phyloP scores from a whole-genome alignment of 169 alveolate species.

The Perkinsus marinus region DNA sequence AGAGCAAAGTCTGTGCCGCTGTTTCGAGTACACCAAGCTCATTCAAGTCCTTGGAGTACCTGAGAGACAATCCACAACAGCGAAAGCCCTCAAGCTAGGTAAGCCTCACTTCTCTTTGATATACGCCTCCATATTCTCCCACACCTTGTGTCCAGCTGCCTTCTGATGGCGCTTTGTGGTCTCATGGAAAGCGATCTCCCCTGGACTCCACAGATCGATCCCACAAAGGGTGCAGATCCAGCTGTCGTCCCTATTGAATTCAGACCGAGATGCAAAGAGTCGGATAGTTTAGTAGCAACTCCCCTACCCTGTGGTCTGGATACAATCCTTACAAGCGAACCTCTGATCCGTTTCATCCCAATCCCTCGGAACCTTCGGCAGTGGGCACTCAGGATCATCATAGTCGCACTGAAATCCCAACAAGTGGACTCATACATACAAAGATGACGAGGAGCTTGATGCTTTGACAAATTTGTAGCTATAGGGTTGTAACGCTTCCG shows the following conservation, averaged over 20 bases:
- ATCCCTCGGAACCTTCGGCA: background rate
- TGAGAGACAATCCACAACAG: background rate
- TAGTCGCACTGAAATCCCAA: too few relatives aligned
- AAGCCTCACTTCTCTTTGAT: background rate
- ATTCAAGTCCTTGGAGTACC: background rate
- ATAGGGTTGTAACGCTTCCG: too few relatives aligned
- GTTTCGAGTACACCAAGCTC: background rate
- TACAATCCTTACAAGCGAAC: background rate
- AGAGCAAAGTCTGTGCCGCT: background rate
- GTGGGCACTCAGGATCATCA: background rate
- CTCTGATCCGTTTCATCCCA: background rate
- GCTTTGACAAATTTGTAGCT: too few relatives aligned
- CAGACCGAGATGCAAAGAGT: background rate
- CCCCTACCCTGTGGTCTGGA: background rate
- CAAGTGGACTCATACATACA: too few relatives aligned
- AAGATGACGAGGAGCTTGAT: too few relatives aligned
- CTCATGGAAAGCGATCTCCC: background rate
- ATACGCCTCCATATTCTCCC: background rate
- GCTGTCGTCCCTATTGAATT: background rate
- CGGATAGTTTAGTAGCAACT: background rate
- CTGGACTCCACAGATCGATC: background rate
- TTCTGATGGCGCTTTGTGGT: background rate
- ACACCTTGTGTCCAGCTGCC: background rate
- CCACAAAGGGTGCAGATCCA: background rate
- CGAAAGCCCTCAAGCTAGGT: background rate